Evolutionary conservation across 108 stramenopile species (phyloP).

Genomic region (Ochromonas danica): DNA sequence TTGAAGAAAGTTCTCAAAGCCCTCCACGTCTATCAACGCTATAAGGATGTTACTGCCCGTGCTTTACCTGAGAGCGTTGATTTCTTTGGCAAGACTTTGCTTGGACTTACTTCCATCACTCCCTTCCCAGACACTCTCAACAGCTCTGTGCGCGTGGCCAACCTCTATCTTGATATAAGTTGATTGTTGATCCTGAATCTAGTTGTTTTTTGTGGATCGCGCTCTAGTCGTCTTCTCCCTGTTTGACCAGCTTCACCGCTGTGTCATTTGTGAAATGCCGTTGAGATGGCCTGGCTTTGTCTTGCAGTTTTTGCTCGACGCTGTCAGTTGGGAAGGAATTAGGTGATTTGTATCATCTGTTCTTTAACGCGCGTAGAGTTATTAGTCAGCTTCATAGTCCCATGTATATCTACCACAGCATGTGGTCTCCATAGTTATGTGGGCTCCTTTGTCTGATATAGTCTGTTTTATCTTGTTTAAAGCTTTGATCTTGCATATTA

Average conservation of each 20-base stretch:
- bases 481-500: background rate
- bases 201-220: background rate
- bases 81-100: constrained; percentile 1
- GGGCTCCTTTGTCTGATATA: background rate
- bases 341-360: too few relatives aligned
- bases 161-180: constrained; percentile 22
- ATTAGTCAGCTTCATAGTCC: background rate
- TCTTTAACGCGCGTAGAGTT: background rate
- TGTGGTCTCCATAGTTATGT: background rate
- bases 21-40: background rate
- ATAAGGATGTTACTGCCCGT: background rate
- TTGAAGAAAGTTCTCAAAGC: constrained; percentile 6
- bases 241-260: background rate
- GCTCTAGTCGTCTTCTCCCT: background rate
- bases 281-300: background rate
- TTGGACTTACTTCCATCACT: background rate
- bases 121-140: background rate
- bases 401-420: background rate
- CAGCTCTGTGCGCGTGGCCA: background rate
- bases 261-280: background rate
- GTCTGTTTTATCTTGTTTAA: background rate
- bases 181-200: background rate
- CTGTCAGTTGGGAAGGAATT: background rate
- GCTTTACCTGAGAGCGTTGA: background rate
- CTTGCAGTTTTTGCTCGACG: background rate